phyloP scores from a whole-genome alignment of 176 grass and related monocot genomes.

The Luzula sylvatica region DNA sequence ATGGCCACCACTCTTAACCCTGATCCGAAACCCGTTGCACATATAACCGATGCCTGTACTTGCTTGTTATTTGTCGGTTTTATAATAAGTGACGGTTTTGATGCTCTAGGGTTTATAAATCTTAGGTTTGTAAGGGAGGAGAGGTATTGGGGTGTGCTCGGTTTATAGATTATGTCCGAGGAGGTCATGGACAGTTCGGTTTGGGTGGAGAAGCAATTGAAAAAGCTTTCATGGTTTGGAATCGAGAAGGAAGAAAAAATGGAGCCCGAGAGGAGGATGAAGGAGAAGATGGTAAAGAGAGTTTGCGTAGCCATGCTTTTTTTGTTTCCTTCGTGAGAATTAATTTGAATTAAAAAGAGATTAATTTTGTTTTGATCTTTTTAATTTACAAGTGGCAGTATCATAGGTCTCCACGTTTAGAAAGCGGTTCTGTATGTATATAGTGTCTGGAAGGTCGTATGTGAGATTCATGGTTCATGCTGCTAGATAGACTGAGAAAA shows the following conservation, averaged over 20 bases:
- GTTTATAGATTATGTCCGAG: slow-evolving; percentile 24
- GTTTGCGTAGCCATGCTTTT: neutral
- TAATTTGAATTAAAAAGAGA: too few species aligned
- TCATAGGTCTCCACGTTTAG: too few species aligned
- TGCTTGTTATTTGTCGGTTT: slow-evolving; percentile 21
- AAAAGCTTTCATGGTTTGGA: slow-evolving; percentile 29
- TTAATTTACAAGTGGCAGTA: too few species aligned
- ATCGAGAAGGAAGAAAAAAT: neutral
- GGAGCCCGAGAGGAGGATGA: neutral
- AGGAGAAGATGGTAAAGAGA: neutral
- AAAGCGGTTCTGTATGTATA: too few species aligned
- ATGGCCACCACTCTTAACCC: slow-evolving; percentile 49
- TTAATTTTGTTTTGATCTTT: too few species aligned
- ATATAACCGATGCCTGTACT: slow-evolving; percentile 32
- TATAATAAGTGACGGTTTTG: slow-evolving; percentile 30
- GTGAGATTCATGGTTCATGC: too few species aligned
- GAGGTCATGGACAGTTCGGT: slow-evolving; percentile 25
- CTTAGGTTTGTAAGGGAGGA: slow-evolving; percentile 58
- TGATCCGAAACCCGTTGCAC: slow-evolving; percentile 27
- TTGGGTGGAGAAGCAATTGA: slow-evolving; percentile 32
- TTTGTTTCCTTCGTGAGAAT: too few species aligned
- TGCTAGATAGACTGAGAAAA: too few species aligned
- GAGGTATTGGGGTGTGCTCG: slow-evolving; percentile 20
- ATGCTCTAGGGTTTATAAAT: slow-evolving; percentile 23
- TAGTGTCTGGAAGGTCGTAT: too few species aligned